Conservation (phyloP, 148 eudicot species). For the Cornus florida region DNA sequence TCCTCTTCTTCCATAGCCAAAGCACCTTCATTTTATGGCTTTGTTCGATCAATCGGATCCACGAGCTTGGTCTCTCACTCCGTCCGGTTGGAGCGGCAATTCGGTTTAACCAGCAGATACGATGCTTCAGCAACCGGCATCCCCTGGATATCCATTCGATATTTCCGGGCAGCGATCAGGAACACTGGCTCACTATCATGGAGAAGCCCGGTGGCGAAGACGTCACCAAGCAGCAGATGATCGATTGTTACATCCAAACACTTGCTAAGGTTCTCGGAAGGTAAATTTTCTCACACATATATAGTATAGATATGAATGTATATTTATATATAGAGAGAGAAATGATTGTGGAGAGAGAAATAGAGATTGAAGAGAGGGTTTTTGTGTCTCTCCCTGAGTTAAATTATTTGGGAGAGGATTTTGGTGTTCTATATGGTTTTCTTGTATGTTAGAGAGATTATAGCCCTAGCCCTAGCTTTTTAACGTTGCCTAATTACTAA, state of each 20-base stretch:
- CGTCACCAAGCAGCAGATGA: constrained; percentile 62
- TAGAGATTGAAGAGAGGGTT: not conserved
- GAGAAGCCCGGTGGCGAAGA: constrained; percentile 75
- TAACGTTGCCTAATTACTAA: not conserved
- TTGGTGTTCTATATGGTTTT: too few relatives aligned
- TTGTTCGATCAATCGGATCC: constrained; percentile 23
- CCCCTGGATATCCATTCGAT: constrained; percentile 82
- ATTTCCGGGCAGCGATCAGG: constrained; percentile 73
- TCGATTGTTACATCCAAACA: constrained; percentile 61
- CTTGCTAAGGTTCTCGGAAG: constrained; percentile 70
- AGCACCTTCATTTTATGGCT: constrained; percentile 29
- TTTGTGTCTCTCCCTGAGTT: too few relatives aligned
- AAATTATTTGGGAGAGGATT: too few relatives aligned
- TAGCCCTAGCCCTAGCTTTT: not conserved
- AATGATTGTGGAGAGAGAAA: not conserved
- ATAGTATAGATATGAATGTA: too few relatives aligned
- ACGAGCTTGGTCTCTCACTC: constrained; percentile 33
- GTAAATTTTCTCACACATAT: constrained; percentile 13
- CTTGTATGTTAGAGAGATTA: not conserved
- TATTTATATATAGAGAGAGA: too few relatives aligned
- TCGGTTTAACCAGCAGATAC: constrained; percentile 16
- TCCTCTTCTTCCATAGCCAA: constrained; percentile 31
- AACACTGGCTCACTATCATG: constrained; percentile 85
- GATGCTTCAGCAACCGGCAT: constrained; percentile 71
- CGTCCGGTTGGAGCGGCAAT: not conserved